Evolutionary conservation across 768 basidiomycete genomes (phyloP).

Genomic region (Hypsizygus marmoreus): DNA sequence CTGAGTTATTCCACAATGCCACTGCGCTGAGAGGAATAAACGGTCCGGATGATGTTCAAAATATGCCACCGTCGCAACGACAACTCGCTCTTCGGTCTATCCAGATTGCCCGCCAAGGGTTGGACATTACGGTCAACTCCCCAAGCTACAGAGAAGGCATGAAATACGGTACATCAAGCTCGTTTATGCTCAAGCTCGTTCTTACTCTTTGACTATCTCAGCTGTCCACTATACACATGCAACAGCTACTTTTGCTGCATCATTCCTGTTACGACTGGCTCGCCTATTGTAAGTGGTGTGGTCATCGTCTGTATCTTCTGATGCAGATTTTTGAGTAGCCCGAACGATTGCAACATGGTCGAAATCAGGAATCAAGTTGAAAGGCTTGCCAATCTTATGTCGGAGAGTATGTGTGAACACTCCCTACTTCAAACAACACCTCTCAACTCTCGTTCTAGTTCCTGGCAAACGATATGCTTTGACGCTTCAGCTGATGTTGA

Average conservation of each 20-base stretch:
- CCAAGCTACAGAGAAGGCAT: constrained; percentile 88
- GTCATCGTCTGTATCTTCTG: not conserved
- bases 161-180: constrained; percentile 85
- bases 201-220: constrained; percentile 29
- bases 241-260: constrained; percentile 91
- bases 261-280: constrained; percentile 82
- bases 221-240: constrained; percentile 92
- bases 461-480: constrained; percentile 92
- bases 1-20: constrained; percentile 85
- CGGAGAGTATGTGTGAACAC: constrained; percentile 59
- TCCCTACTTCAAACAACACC: not conserved
- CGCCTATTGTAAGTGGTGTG: constrained; percentile 73
- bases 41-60: constrained; percentile 82
- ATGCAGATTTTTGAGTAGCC: constrained; percentile 46
- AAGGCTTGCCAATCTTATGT: constrained; percentile 71
- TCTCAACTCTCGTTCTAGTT: constrained; percentile 45
- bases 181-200: not conserved
- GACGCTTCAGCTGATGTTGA: constrained; percentile 87
- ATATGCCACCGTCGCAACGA: constrained; percentile 77
- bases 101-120: constrained; percentile 72
- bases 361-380: constrained; percentile 80
- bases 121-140: constrained; percentile 86
- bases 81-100: constrained; percentile 84
- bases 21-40: constrained; percentile 81
- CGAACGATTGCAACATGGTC: constrained; percentile 76